phyloP scores from a whole-genome alignment of 805 yeast genomes.

The Candida glaebosa region DNA sequence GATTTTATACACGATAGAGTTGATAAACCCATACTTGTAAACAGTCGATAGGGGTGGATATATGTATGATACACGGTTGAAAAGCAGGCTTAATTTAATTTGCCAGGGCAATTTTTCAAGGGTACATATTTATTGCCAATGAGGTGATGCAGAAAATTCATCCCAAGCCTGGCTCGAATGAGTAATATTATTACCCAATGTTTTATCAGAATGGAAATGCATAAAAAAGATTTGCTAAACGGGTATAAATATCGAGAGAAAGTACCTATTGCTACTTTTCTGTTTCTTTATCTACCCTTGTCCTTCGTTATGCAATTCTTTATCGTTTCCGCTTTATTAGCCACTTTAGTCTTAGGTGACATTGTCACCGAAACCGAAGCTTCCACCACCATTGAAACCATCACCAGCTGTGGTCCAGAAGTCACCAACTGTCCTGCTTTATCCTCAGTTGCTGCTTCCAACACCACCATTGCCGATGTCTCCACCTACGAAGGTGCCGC shows the following conservation, averaged over 20 bases:
- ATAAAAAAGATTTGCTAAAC: not conserved
- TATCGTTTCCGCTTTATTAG: constrained; percentile 28
- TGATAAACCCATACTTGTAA: too few species aligned
- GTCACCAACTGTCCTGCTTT: constrained; percentile 42
- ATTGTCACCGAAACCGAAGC: constrained; percentile 28
- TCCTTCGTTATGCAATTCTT: constrained; percentile 46
- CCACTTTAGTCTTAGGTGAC: constrained; percentile 29
- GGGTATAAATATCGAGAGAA: not conserved
- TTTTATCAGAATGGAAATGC: not conserved
- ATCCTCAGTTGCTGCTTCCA: constrained; percentile 12
- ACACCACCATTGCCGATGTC: constrained; percentile 16
- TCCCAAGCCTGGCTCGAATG: too few species aligned
- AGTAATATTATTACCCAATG: not conserved
- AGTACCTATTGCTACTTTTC: not conserved
- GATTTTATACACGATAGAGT: too few species aligned
- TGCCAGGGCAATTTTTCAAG: too few species aligned
- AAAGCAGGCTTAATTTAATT: too few species aligned
- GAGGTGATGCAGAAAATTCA: too few species aligned
- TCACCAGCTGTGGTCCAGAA: constrained; percentile 36
- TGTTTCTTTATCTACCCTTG: constrained; percentile 23
- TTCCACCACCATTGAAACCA: constrained; percentile 38
- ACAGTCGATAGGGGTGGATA: too few species aligned
- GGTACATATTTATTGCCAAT: too few species aligned
- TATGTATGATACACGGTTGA: too few species aligned
- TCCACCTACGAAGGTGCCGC: constrained; percentile 34